Evolutionary conservation across 495 filamentous ascomycete genomes (phyloP), one percentile per base, ranked within the genome.

Genomic region (Daldinia bambusicola): DNA sequence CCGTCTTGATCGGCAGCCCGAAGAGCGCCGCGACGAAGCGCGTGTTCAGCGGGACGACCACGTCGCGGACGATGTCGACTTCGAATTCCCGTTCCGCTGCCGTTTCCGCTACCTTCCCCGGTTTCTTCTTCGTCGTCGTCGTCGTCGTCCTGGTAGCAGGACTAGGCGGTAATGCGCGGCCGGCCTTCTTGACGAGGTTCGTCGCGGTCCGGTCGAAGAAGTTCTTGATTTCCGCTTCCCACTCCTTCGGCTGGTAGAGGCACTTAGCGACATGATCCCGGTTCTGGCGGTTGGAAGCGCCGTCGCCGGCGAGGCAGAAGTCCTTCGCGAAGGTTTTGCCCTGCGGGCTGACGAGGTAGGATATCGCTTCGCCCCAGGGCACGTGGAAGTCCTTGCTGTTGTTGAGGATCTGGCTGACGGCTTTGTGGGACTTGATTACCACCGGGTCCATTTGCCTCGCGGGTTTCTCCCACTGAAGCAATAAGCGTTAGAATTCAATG

Each of bases 61-160:
- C 83, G 71, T 92, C 91, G 56, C 89, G 84, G 9, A 90, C 86
- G 43, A 92, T 84, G 65, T 93, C 91, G 37, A 93, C 83, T 45
- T 72, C 70, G 36, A 61, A 68, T 76, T 90, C 86, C 26, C 26
- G 1, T 26, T 26, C 26, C 26, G 3, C 3, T 26, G 3, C 26
- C 26, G 26, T 26, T n/a, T n/a, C n/a, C n/a, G n/a, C n/a, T n/a
- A n/a, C n/a, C 26, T 1, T 26, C 26, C 26, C 26, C 26, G 3
- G 3, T 26, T 26, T 26, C 26, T 26, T 26, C 26, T 26, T 26
- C 26, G 26, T 26, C 3, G 26, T 26, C 26, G 26, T 26, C 26
- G 26, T 26, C 0, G 50, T 20, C 72, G 87, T 50, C 16, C 6
- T 30, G 7, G 56, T 8, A 0, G 71, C 5, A 0, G 71, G 85